These are phyloP conservation scores for Globisporangium camurandrum DNA, from an alignment of 352 stramenopile species.

Conservation along the genomic window DNA sequence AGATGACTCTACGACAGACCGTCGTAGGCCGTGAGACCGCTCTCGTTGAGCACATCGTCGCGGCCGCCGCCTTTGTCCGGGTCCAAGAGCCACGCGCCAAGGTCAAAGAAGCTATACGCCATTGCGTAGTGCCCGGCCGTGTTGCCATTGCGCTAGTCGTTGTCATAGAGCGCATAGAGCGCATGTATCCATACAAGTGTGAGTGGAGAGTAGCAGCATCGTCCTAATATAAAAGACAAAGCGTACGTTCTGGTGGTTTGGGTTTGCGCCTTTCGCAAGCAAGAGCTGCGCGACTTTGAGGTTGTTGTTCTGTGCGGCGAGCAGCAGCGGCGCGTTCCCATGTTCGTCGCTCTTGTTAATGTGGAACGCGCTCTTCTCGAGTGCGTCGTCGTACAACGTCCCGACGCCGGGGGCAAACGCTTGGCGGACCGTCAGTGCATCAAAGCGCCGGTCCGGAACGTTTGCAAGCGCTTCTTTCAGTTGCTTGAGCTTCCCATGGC, in stretches of 20 bases:
- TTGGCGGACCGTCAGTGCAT: conserved; percentile 56
- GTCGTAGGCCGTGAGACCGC: conserved; percentile 89
- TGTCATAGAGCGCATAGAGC: too few species aligned
- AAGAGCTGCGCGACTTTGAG: conserved; percentile 88
- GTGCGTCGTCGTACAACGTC: conserved; percentile 86
- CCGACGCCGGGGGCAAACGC: conserved; percentile 77
- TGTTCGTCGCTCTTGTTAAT: conserved; percentile 87
- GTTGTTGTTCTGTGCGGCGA: conserved; percentile 86
- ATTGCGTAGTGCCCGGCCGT: conserved; percentile 92
- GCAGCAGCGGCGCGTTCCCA: conserved; percentile 85
- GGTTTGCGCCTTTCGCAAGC: conserved; percentile 81
- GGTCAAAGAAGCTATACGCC: conserved; percentile 87
- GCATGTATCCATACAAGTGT: too few species aligned
- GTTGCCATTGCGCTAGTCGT: conserved; percentile 68
- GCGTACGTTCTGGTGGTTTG: conserved; percentile 88
- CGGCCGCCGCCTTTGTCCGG: conserved; percentile 76
- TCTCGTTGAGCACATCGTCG: conserved; percentile 87
- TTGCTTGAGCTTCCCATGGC: conserved; percentile 84
- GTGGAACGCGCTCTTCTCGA: conserved; percentile 87
- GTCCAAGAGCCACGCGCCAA: conserved; percentile 88
- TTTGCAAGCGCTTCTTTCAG: conserved; percentile 84
- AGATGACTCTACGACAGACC: conserved; percentile 36
- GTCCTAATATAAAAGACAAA: background rate
- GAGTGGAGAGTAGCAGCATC: conserved; percentile 4
- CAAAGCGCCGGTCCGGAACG: conserved; percentile 82